These are phyloP conservation scores for Zygoascus hellenicus DNA, from an alignment of 1,139 yeast genomes.

Conservation along the genomic window DNA sequence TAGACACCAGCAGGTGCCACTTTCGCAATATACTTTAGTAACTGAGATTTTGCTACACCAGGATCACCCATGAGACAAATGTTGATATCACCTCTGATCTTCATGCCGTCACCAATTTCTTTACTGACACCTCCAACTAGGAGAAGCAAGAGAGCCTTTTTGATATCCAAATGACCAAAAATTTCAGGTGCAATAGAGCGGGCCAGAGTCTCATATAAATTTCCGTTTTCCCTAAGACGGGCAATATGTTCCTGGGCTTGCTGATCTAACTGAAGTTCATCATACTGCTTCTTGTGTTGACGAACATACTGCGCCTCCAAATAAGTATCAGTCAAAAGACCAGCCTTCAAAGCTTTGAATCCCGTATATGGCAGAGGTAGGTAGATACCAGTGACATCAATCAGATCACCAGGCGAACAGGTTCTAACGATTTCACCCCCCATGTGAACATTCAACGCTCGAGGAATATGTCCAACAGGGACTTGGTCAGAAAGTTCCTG, in stretches of 20 bases:
- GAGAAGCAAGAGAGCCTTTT: slow-evolving; percentile 77
- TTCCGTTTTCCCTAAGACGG: slow-evolving; percentile 52
- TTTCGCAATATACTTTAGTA: slow-evolving; percentile 82
- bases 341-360: slow-evolving; percentile 85
- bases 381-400: slow-evolving; percentile 86
- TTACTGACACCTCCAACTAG: slow-evolving; percentile 96
- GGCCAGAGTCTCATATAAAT: slow-evolving; percentile 74
- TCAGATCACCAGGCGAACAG: slow-evolving; percentile 91
- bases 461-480: slow-evolving; percentile 96
- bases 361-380: slow-evolving; percentile 96
- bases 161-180: slow-evolving; percentile 88
- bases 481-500: slow-evolving; percentile 96
- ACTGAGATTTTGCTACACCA: slow-evolving; percentile 98
- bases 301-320: slow-evolving; percentile 79
- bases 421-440: slow-evolving; percentile 86
- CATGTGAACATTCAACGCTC: slow-evolving; percentile 75
- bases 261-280: slow-evolving; percentile 52
- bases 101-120: slow-evolving; percentile 92
- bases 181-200: slow-evolving; percentile 96
- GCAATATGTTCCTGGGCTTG: slow-evolving; percentile 53
- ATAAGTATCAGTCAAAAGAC: slow-evolving; percentile 88
- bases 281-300: slow-evolving; percentile 89
- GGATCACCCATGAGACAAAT: slow-evolving; percentile 99
- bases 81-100: slow-evolving; percentile 95
- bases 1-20: slow-evolving; percentile 97